These are phyloP conservation scores for Alternaria sp. DNA, from an alignment of 2,329 filamentous ascomycete genomes.

Conservation along the genomic window DNA sequence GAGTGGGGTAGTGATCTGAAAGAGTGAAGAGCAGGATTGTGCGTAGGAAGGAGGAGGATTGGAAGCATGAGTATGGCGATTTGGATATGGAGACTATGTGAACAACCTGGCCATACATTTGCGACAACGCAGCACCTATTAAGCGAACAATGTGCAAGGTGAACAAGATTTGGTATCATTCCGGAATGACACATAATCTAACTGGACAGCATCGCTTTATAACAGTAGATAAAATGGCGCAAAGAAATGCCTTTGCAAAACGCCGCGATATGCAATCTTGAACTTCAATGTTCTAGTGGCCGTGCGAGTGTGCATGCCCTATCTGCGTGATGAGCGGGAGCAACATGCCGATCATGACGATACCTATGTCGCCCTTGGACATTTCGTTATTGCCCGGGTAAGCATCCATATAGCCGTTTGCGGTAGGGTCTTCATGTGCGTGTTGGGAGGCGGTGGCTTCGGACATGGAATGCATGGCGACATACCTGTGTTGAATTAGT, in stretches of 20 bases:
- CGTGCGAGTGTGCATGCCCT: slow-evolving; percentile 70
- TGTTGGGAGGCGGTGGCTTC: slow-evolving; percentile 63
- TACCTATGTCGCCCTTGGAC: slow-evolving; percentile 63
- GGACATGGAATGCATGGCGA: slow-evolving; percentile 98
- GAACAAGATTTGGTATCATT: slow-evolving; percentile 22
- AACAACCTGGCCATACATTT: not conserved
- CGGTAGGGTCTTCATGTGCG: slow-evolving; percentile 47
- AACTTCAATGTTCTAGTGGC: slow-evolving; percentile 9
- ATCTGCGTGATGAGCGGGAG: slow-evolving; percentile 79
- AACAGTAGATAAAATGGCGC: not conserved
- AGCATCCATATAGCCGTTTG: slow-evolving; percentile 62
- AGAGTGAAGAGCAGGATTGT: not conserved
- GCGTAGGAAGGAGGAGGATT: not conserved
- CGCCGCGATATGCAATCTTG: slow-evolving; percentile 22
- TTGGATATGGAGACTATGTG: not conserved
- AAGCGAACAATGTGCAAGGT: not conserved
- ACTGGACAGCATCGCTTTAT: not conserved
- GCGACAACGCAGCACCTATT: not conserved
- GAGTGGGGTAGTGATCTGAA: not conserved
- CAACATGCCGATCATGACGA: slow-evolving; percentile 77
- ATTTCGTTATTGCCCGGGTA: slow-evolving; percentile 62
- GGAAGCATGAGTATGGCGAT: not conserved
- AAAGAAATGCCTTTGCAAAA: slow-evolving; percentile 9
- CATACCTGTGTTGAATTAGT: slow-evolving; percentile 69
- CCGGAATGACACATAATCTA: slow-evolving; percentile 3